phyloP scores from a whole-genome alignment of 1,139 yeast genomes.

The Hemisphaericaspora lyxosophila region DNA sequence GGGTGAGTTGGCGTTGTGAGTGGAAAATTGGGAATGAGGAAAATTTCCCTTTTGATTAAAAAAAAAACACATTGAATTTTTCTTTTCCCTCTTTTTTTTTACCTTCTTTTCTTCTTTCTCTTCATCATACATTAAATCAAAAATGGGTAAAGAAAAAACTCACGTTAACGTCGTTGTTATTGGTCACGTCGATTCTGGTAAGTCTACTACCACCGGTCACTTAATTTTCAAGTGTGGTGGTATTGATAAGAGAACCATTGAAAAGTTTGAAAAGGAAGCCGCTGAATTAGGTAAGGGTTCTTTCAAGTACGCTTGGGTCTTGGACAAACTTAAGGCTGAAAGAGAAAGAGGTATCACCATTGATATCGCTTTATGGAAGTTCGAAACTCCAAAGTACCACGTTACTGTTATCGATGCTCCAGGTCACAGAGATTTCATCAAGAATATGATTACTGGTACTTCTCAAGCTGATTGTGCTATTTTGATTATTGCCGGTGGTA shows the following conservation, averaged over 20 bases:
- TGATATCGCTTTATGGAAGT: constrained; percentile 92
- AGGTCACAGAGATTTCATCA: constrained; percentile 97
- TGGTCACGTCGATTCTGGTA: constrained; percentile 98
- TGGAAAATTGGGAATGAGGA: neutral
- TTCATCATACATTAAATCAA: constrained; percentile 12
- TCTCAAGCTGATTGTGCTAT: constrained; percentile 94
- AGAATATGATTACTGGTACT: constrained; percentile 92
- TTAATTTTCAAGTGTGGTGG: constrained; percentile 93
- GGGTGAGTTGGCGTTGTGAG: no score
- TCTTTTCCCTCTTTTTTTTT: constrained; percentile 6
- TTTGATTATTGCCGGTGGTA: constrained; percentile 87
- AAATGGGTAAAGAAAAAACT: constrained; percentile 85
- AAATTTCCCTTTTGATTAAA: neutral
- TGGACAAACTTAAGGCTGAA: constrained; percentile 94
- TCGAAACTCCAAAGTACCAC: constrained; percentile 92
- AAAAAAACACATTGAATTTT: neutral
- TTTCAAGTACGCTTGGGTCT: constrained; percentile 98
- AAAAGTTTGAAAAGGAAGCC: constrained; percentile 98
- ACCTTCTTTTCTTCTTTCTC: constrained; percentile 7
- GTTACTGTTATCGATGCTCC: constrained; percentile 94
- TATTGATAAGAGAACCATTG: constrained; percentile 97
- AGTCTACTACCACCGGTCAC: constrained; percentile 98
- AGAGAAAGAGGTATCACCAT: constrained; percentile 98
- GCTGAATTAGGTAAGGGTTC: constrained; percentile 98
- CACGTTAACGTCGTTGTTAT: constrained; percentile 99